Evolutionary conservation across 1,139 yeast genomes (phyloP).

Genomic region (Pichia sp.): DNA sequence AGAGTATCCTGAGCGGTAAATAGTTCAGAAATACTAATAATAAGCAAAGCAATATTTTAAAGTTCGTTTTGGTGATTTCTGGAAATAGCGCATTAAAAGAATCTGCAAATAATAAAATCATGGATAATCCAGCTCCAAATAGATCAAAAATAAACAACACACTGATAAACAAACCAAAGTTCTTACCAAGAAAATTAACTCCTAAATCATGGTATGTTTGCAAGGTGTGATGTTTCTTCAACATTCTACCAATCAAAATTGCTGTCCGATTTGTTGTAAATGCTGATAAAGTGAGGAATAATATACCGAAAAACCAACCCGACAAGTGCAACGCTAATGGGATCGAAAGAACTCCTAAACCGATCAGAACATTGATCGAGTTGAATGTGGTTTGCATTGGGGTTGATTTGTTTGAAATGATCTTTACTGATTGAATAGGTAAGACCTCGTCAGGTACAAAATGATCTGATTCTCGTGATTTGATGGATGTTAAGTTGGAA

Average conservation of each 20-base stretch:
- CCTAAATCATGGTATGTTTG: constrained; percentile 82
- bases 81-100: constrained; percentile 67
- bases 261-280: constrained; percentile 64
- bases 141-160: constrained; percentile 40
- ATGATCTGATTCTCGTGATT: neutral
- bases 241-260: constrained; percentile 46
- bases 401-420: constrained; percentile 72
- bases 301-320: constrained; percentile 70
- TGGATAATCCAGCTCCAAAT: constrained; percentile 68
- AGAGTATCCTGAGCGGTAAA: constrained; percentile 63
- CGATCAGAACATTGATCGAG: constrained; percentile 77
- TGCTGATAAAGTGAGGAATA: constrained; percentile 49
- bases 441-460: neutral
- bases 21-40: constrained; percentile 55
- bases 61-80: constrained; percentile 32
- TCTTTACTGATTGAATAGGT: constrained; percentile 1
- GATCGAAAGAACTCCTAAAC: constrained; percentile 76
- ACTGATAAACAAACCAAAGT: constrained; percentile 28
- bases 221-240: constrained; percentile 69
- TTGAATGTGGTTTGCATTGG: constrained; percentile 85
- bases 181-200: constrained; percentile 34
- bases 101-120: constrained; percentile 77
- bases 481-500: neutral
- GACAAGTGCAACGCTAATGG: constrained; percentile 74
- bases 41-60: constrained; percentile 43